Conservation (phyloP, 495 filamentous ascomycete species). For the Xylaria longipes region DNA sequence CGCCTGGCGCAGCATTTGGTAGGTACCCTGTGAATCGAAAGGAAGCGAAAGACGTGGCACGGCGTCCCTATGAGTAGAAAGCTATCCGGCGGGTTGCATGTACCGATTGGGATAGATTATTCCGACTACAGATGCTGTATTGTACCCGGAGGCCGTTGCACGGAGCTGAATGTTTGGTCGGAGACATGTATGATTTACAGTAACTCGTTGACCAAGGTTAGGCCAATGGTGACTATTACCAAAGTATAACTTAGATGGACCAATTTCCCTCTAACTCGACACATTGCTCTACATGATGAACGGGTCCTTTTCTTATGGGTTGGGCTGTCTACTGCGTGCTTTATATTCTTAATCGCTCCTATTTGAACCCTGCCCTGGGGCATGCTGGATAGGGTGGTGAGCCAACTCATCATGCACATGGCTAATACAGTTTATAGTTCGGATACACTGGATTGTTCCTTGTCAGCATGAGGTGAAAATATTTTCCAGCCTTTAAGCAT, state of each 20-base stretch:
- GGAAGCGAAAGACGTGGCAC: not conserved
- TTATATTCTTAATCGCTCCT: not conserved
- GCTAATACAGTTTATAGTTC: not conserved
- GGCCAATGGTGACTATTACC: not conserved
- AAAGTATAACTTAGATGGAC: not conserved
- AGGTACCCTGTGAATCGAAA: not conserved
- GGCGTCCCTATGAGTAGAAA: not conserved
- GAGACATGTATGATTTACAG: not conserved
- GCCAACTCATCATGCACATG: constrained; percentile 21
- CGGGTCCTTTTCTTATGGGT: not conserved
- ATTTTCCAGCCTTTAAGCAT: not conserved
- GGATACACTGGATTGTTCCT: constrained; percentile 2
- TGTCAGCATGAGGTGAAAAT: constrained; percentile 10
- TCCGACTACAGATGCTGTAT: not conserved
- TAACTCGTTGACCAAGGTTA: not conserved
- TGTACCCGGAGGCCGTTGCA: not conserved
- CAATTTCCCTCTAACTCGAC: not conserved
- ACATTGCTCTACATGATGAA: not conserved
- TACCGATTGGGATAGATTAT: not conserved
- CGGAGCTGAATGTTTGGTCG: not conserved
- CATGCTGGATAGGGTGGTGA: not conserved
- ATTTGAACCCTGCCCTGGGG: not conserved
- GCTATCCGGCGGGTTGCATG: not conserved
- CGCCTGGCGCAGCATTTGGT: not conserved
- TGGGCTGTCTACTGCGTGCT: not conserved